Percentiles rank a stretch among this genome's conserved stretches.
These are phyloP conservation scores for Citrus australasica DNA, from an alignment of 345 rosid species.

Conservation along the genomic window DNA sequence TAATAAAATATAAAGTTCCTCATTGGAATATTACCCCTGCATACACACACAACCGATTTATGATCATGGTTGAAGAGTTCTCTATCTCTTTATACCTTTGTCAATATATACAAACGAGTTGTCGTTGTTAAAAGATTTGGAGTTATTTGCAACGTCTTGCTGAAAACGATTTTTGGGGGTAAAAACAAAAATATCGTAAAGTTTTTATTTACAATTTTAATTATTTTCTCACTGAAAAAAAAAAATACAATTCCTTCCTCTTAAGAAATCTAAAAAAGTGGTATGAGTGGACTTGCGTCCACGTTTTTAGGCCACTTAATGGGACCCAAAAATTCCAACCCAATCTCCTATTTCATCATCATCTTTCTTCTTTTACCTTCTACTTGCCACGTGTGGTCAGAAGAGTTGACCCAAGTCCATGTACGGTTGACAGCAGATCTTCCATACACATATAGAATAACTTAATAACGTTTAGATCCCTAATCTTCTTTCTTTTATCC, in stretches of 20 bases:
- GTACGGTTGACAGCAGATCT: neutral
- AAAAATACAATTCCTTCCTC: neutral
- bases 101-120: neutral
- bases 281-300: neutral
- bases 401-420: slow-evolving; percentile 14
- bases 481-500: too few species aligned
- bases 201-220: neutral
- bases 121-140: neutral
- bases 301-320: neutral
- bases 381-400: neutral
- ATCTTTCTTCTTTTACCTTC: neutral
- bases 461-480: too few species aligned
- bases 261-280: neutral
- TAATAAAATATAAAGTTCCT: too few species aligned
- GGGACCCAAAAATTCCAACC: neutral
- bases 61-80: too few species aligned
- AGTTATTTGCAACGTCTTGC: neutral
- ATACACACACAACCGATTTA: too few species aligned
- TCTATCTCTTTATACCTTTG: neutral
- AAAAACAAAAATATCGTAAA: neutral
- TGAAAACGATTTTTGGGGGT: neutral
- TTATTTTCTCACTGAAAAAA: neutral
- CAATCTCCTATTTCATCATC: too few species aligned
- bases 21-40: too few species aligned
- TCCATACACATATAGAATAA: too few species aligned